Base-by-base conservation (phyloP, 305 asterid species). In the Andrographis paniculata region DNA sequence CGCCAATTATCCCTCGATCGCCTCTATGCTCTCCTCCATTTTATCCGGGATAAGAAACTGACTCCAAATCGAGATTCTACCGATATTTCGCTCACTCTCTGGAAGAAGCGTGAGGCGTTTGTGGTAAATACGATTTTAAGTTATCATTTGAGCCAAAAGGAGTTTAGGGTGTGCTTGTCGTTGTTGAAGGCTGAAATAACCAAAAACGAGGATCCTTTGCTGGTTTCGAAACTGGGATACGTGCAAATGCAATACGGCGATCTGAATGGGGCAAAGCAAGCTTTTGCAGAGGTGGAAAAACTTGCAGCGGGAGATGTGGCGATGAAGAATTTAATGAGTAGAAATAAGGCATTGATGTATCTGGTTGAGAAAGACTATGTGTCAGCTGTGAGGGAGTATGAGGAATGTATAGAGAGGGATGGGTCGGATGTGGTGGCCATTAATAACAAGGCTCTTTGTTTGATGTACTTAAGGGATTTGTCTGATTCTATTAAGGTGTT, bases 401-500 rank as follows among this genome's bases (percentile, higher is more conserved):
- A 80, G 0, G 84, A 56, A 58, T 91, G 96, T 56, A 72, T 86
- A 14, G 95, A 77, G 74, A 79, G 96, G 72, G 95, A 86, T 59
- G 95, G 76, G 24, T 45, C 70, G 28, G 99, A 91, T 67, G 74
- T 50, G 18, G 88, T 91, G 45, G 99, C 99, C 0, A 73, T 91
- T 49, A 91, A 91, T 52, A 91, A 91, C 48, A 91, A 91, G 57
- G 99, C 99, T 1, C 62, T 91, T n/a, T 87, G 99, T 58, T 83
- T 91, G 93, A 80, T 91, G 99, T 87, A 91, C 56, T 69, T 84
- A 79, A 77, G 99, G 89, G 94, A 91, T 54, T 79, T 91, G 62
- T 69, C 95, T 1, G 96, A 91, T 71, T 83, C 94, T 14, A 91
- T 91, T 50, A 91, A 87, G 80, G 94, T 86, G 48, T 53, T 91